These are phyloP conservation scores for Cladophialophora chaetospira DNA, from an alignment of 2,329 filamentous ascomycete species.

Conservation along the genomic window DNA sequence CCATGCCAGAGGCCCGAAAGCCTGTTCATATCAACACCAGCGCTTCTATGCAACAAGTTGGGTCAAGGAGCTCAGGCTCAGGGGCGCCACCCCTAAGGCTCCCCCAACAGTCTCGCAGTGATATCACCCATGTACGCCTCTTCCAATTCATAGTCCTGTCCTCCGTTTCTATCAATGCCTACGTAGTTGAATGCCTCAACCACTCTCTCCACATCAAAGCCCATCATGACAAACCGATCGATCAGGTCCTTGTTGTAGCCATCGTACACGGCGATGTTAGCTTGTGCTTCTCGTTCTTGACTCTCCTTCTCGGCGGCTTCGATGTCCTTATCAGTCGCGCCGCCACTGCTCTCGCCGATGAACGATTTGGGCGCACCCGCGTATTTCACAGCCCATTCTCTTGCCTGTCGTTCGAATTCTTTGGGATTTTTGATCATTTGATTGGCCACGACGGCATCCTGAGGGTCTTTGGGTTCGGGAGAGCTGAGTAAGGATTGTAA, in stretches of 20 bases:
- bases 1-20: constrained; percentile 10
- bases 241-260: constrained; percentile 86
- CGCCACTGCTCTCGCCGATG: constrained; percentile 56
- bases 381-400: constrained; percentile 85
- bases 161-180: constrained; percentile 75
- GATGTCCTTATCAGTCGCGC: constrained; percentile 55
- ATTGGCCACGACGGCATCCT: constrained; percentile 90
- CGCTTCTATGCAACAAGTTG: constrained; percentile 24
- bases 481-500: constrained; percentile 89
- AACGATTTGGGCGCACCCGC: constrained; percentile 71
- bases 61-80: neutral
- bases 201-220: constrained; percentile 83
- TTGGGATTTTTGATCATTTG: constrained; percentile 82
- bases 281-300: constrained; percentile 52
- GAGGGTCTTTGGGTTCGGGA: constrained; percentile 93
- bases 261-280: constrained; percentile 66
- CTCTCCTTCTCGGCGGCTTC: constrained; percentile 55
- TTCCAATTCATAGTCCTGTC: constrained; percentile 82
- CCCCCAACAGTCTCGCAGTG: constrained; percentile 79
- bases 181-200: constrained; percentile 80
- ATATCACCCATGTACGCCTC: constrained; percentile 90
- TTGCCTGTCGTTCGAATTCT: constrained; percentile 76
- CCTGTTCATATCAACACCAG: constrained; percentile 24
- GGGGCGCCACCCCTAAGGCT: constrained; percentile 54
- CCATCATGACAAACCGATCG: constrained; percentile 84